These are phyloP conservation scores for Xylaria scruposa DNA, from an alignment of 495 filamentous ascomycete genomes.

Conservation along the genomic window DNA sequence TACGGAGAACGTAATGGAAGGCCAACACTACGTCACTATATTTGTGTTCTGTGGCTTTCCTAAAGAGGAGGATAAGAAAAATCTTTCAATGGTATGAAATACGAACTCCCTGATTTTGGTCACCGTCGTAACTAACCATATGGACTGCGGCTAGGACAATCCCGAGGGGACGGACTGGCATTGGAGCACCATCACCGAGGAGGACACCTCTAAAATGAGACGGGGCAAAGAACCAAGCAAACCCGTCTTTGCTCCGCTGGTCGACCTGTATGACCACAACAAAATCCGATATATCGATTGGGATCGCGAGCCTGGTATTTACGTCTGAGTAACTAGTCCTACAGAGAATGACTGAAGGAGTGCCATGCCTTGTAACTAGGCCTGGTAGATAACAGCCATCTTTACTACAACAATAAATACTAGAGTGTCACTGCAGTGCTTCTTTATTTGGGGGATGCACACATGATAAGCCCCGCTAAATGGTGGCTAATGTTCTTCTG, in stretches of 20 bases:
- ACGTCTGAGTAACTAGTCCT: neutral
- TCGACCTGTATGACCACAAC: neutral
- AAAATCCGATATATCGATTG: conserved; percentile 13
- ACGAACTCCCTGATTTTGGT: neutral
- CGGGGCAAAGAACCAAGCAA: conserved; percentile 8
- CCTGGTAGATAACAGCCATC: neutral
- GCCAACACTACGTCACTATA: conserved; percentile 10
- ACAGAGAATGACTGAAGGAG: neutral
- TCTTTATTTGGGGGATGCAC: neutral
- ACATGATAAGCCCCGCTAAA: neutral
- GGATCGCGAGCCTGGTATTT: conserved; percentile 13
- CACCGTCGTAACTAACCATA: conserved; percentile 4
- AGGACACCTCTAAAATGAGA: neutral
- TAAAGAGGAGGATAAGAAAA: neutral
- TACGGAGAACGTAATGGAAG: conserved; percentile 17
- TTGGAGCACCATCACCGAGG: neutral
- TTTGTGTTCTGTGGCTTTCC: conserved; percentile 16
- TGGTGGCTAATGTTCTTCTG: neutral
- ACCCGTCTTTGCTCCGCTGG: conserved; percentile 10
- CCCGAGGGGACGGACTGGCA: conserved; percentile 15
- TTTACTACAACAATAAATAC: neutral
- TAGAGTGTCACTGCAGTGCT: neutral
- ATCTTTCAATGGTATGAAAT: conserved; percentile 5
- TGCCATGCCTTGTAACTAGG: neutral
- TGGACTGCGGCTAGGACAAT: conserved; percentile 7